Conservation (phyloP, 495 filamentous ascomycete species). For the Tuber calosporum region DNA sequence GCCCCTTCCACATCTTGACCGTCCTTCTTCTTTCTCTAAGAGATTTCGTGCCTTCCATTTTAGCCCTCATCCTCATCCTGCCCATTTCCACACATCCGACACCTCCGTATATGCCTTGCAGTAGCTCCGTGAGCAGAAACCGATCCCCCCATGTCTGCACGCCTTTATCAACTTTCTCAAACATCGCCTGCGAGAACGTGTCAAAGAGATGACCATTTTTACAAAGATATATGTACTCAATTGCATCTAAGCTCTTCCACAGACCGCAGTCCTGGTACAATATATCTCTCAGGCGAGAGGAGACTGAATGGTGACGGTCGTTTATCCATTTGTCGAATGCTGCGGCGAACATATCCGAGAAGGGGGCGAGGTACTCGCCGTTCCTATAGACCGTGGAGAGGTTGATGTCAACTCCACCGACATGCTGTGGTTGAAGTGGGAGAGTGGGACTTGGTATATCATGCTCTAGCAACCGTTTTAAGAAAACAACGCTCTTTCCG, state of each 20-base stretch:
- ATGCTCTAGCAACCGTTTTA: conserved; percentile 56
- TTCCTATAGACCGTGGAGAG: conserved; percentile 52
- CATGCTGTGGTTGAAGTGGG: not conserved
- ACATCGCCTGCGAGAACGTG: conserved; percentile 60
- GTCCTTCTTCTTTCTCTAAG: conserved; percentile 25
- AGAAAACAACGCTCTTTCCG: conserved; percentile 79
- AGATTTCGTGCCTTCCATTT: conserved; percentile 9
- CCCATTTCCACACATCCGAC: conserved; percentile 51
- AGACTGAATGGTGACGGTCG: conserved; percentile 61
- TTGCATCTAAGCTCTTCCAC: conserved; percentile 55
- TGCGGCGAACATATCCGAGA: conserved; percentile 62
- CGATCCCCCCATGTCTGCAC: conserved; percentile 69
- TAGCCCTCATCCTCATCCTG: conserved; percentile 48
- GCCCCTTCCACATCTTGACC: conserved; percentile 45
- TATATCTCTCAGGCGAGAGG: conserved; percentile 54
- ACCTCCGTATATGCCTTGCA: conserved; percentile 58
- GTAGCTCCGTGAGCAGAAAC: conserved; percentile 71
- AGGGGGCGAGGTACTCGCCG: conserved; percentile 55
- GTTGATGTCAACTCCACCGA: conserved; percentile 46
- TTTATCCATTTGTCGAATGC: conserved; percentile 67
- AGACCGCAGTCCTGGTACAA: conserved; percentile 66
- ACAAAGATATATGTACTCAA: conserved; percentile 67
- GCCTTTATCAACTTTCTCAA: conserved; percentile 65
- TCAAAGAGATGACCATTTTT: conserved; percentile 59
- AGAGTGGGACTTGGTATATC: conserved; percentile 16